phyloP scores from a whole-genome alignment of 148 eudicot species.

The Pouteria glomerata region DNA sequence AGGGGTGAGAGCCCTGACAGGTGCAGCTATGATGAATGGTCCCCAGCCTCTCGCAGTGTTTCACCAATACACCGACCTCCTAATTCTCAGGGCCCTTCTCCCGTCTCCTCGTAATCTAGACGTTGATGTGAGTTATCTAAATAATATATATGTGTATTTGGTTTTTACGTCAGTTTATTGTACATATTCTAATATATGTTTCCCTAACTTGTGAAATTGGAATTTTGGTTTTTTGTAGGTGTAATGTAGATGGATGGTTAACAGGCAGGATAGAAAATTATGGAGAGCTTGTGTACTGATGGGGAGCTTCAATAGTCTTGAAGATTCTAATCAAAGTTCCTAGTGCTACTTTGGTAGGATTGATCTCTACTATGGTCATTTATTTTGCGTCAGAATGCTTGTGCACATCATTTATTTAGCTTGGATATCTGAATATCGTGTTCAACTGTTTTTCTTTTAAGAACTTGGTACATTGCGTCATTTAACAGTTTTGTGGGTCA shows the following conservation, averaged over 20 bases:
- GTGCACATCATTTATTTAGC: not conserved
- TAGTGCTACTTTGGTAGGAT: constrained; percentile 29
- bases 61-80: constrained; percentile 25
- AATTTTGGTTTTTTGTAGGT: constrained; percentile 25
- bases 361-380: constrained; percentile 11
- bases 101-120: constrained; percentile 30
- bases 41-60: constrained; percentile 30
- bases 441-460: not conserved
- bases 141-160: too few species aligned
- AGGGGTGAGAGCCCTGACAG: constrained; percentile 35
- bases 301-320: not conserved
- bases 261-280: not conserved
- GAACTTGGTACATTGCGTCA: not conserved
- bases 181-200: not conserved
- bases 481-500: not conserved
- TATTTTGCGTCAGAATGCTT: constrained; percentile 6
- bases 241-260: constrained; percentile 11
- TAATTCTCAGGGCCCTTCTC: constrained; percentile 36
- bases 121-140: constrained; percentile 29
- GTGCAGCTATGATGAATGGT: constrained; percentile 23
- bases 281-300: not conserved
- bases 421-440: not conserved
- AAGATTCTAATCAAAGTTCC: constrained; percentile 9
- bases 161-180: not conserved
- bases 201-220: constrained; percentile 7